Evolutionary conservation across 1,284 basidiomycete genomes (phyloP).

Genomic region (Ganoderma meredithae): DNA sequence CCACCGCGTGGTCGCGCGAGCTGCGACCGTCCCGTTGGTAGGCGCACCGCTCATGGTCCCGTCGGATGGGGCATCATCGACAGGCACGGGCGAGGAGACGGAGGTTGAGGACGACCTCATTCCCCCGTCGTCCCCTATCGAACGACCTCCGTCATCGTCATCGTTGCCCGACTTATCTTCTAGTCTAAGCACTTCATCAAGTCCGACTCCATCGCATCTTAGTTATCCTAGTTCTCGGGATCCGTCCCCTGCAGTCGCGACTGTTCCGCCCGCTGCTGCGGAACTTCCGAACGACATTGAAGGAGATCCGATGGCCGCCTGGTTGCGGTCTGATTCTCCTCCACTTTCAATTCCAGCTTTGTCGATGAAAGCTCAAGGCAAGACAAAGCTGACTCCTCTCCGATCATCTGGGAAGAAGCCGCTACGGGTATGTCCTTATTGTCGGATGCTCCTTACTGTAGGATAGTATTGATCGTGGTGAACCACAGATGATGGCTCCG

Average conservation of each 20-base stretch:
- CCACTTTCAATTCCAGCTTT: slow-evolving; percentile 13
- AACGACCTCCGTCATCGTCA: slow-evolving; percentile 40
- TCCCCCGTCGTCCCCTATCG: slow-evolving; percentile 27
- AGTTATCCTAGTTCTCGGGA: slow-evolving; percentile 30
- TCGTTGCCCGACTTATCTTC: slow-evolving; percentile 69
- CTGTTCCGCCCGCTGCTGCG: slow-evolving; percentile 7
- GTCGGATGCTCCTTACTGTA: background rate
- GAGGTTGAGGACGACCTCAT: slow-evolving; percentile 13
- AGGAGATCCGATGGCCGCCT: slow-evolving; percentile 23
- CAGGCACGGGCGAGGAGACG: slow-evolving; percentile 7
- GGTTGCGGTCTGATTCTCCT: slow-evolving; percentile 23
- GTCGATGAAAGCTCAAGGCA: slow-evolving; percentile 18
- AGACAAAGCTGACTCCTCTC: slow-evolving; percentile 21
- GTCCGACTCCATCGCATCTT: slow-evolving; percentile 54
- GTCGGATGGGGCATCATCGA: background rate
- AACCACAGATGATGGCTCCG: slow-evolving; percentile 38
- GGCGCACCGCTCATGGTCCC: background rate
- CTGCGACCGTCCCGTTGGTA: slow-evolving; percentile 32
- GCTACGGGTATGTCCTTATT: slow-evolving; percentile 23
- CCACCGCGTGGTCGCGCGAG: slow-evolving; percentile 44
- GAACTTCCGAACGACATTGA: slow-evolving; percentile 21
- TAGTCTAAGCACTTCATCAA: slow-evolving; percentile 71
- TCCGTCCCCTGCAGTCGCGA: slow-evolving; percentile 27
- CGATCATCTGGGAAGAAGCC: slow-evolving; percentile 18
- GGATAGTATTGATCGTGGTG: background rate